Percentiles rank a stretch among this genome's conserved stretches.
These are phyloP conservation scores for Asterophora lycoperdoides DNA, from an alignment of 768 basidiomycete genomes.

Conservation along the genomic window DNA sequence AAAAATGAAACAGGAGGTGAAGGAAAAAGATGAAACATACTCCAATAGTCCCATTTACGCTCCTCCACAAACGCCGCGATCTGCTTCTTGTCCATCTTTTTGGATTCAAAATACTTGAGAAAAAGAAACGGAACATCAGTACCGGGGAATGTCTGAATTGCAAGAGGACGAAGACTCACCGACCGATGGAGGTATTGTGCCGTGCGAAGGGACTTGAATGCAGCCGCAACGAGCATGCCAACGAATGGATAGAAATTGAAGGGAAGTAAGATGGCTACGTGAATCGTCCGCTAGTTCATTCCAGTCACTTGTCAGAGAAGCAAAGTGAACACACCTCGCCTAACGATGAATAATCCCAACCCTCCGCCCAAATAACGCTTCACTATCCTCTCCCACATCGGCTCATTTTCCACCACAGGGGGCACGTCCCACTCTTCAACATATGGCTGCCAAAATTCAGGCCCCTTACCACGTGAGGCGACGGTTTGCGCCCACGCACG, in stretches of 20 bases:
- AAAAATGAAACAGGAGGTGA: too few relatives aligned
- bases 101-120: slow-evolving; percentile 73
- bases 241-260: slow-evolving; percentile 66
- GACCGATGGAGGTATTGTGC: slow-evolving; percentile 65
- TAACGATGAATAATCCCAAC: slow-evolving; percentile 40
- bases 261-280: slow-evolving; percentile 54
- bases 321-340: slow-evolving; percentile 33
- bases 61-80: slow-evolving; percentile 80
- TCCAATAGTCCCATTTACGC: slow-evolving; percentile 82
- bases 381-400: slow-evolving; percentile 25
- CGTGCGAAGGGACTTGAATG: slow-evolving; percentile 63
- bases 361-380: slow-evolving; percentile 34
- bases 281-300: neutral
- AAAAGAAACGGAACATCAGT: slow-evolving; percentile 2
- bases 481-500: slow-evolving; percentile 83
- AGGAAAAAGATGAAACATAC: slow-evolving; percentile 33
- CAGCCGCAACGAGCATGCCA: slow-evolving; percentile 57
- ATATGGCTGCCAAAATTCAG: slow-evolving; percentile 81
- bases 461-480: slow-evolving; percentile 73
- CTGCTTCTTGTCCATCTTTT: slow-evolving; percentile 73
- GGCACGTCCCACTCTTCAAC: slow-evolving; percentile 78
- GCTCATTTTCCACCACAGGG: slow-evolving; percentile 32
- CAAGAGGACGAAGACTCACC: slow-evolving; percentile 32
- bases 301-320: neutral
- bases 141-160: neutral